Evolutionary conservation across 257 asterid genomes (phyloP), one percentile per base, ranked within the genome.

Genomic region (Petunia secreta): DNA sequence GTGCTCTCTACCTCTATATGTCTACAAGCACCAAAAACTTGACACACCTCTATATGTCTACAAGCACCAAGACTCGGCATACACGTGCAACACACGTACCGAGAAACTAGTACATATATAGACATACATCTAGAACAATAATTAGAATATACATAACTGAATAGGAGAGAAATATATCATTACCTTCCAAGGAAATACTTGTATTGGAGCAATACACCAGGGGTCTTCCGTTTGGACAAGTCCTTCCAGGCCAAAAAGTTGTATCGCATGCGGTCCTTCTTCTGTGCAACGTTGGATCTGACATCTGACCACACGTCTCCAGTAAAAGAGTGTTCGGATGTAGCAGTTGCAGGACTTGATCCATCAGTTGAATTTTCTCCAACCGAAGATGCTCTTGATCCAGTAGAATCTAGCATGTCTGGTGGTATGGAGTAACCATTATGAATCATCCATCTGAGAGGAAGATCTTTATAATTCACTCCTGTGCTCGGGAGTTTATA

Each of bases 381-480:
- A 43, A 41, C 58, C n/a, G 94, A 79, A 52, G 89, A 37, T 50
- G 93, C 65, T 3, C 90, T 73, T 79, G 87, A 83, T 75, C 89
- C 96, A 6, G 96, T 88, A 55, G 97, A 83, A 77, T 92, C 94
- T 9, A 94, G 87, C 97, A 96, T 92, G 78, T 96, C 99, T 1
- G 98, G 89, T 4, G 99, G 99, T 68, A 96, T 94, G 39, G 99
- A 90, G 68, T 96, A 96, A 7, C 99, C 98, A 38, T 96, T 96
- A 71, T 94, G 99, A 83, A 94, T 96, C 98, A 96, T 90, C 99
- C 99, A 96, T 85, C 98, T 90, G 1, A 96, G 89, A 73, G 99
- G 98, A 80, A 96, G 98, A 81, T 96, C 99, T 85, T 91, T 94
- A 69, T 77, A 89, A 63, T 87, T 92, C 34, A 96, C 91, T 48